A percentile compares a stretch with the other conserved stretches of the same genome.
phyloP scores from a whole-genome alignment of 148 eudicot genomes.

The Agrostemma githago region DNA sequence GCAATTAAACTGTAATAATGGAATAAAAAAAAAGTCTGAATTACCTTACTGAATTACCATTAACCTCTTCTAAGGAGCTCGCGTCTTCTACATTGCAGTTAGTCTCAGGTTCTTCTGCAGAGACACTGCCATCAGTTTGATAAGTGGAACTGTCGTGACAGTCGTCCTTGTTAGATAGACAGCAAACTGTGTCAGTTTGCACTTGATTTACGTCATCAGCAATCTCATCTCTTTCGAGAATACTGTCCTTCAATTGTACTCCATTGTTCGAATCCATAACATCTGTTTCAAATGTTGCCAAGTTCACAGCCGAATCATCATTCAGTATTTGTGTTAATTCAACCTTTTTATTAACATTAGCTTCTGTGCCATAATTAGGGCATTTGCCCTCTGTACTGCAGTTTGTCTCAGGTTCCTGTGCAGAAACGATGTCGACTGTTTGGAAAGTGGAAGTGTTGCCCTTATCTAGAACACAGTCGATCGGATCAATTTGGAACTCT shows the following conservation, averaged over 20 bases:
- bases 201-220: neutral
- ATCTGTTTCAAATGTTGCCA: neutral
- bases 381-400: neutral
- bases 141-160: neutral
- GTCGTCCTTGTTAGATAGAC: neutral
- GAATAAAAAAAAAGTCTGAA: neutral
- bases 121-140: slow-evolving; percentile 15
- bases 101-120: slow-evolving; percentile 18
- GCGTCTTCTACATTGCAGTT: slow-evolving; percentile 19
- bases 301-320: neutral
- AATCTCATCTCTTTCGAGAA: neutral
- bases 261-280: neutral
- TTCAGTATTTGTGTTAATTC: neutral
- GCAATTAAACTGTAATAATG: neutral
- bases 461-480: neutral
- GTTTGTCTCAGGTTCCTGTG: slow-evolving; percentile 17
- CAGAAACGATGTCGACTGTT: slow-evolving; percentile 14
- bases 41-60: slow-evolving; percentile 27
- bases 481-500: neutral
- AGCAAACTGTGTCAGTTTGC: neutral
- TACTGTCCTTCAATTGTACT: neutral
- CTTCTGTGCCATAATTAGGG: neutral
- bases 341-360: neutral
- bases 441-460: neutral
- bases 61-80: slow-evolving; percentile 16